Base-by-base conservation (phyloP, 2,329 filamentous ascomycete genomes). In the Diplodia corticola region DNA sequence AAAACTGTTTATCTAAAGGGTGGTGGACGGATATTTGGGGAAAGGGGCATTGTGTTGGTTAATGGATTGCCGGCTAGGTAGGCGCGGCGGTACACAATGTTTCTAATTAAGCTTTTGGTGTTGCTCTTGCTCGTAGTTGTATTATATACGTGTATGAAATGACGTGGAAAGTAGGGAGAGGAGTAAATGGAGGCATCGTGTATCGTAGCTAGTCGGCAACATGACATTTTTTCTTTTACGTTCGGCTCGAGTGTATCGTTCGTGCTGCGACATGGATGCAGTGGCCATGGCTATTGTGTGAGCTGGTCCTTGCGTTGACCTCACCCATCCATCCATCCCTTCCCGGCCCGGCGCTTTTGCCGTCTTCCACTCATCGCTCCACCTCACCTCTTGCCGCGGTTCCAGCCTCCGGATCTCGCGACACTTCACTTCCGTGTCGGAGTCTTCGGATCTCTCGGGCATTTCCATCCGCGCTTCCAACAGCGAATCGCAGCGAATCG, bases 291-390 rank as follows among this genome's bases (percentile, higher is more conserved):
- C 30, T 24, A 30, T 55, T 30, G 15, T 59, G 12, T n/a, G 37
- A 33, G 37, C 22, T 26, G 35, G 30, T 37, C 54, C 54, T 37
- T 60, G 55, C 55, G 37, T 17, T 17, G 55, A 6, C 44, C 26
- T 48, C n/a, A n/a, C n/a, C n/a, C n/a, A n/a, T n/a, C n/a, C n/a
- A n/a, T n/a, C n/a, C n/a, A n/a, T n/a, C n/a, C n/a, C 55, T 26
- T 26, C 37, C 37, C 53, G 53, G 53, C 33, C 53, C 53, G 53
- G n/a, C 53, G 35, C 53, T 60, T 60, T 40, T 48, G 55, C 55
- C 44, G 35, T 40, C 55, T 48, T 59, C 17, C 7, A 33, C 49
- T 15, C 49, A 15, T 2, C 28, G 49, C 17, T 5, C 28, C 51
- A 35, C 55, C 20, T 40, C 55, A 30, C 55, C 24, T 30, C 55